Base-by-base conservation (phyloP, 1,139 yeast species). In the Suhomyces coccinellae region DNA sequence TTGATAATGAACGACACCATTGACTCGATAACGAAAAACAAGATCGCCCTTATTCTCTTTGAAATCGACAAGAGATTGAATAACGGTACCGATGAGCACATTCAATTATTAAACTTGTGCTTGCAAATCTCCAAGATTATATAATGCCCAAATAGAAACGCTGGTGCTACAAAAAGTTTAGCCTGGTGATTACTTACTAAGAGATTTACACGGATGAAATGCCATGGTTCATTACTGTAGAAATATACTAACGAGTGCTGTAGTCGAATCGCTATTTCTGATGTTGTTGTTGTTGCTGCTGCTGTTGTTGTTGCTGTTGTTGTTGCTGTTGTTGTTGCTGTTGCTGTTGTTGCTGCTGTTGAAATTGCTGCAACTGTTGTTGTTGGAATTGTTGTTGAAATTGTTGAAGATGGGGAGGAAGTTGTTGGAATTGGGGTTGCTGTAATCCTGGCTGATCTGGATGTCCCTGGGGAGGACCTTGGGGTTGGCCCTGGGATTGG, bases 31-130 rank as follows among this genome's bases (percentile, higher is more conserved):
- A 80, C 80, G 47, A 93, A 93, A 61, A 87, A 82, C 57, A 58
- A 68, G 37, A 79, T 89, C 12, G 77, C 96, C 0, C 67, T 73
- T 61, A 65, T 80, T 3, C 66, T 95, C 33, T 88, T 91, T 52
- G 85, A 84, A 38, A 77, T 90, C 0, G 99, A 95, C 62, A 76
- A 80, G 44, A 75, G 83, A 47, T 70, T 95, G 49, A 79, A 83
- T 44, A 89, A 83, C 58, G 99, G 99, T 13, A 82, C 97, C 4
- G 96, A 90, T 59, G 99, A 95, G 61, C 91, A 87, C 50, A 69
- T 95, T 31, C 97, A 89, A 57, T 62, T 95, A 30, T 73, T 93
- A 53, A 87, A 88, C 56, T 72, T 90, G 53, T 67, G 84, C 45
- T 65, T 85, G 43, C 79, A 83, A 54, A 69, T 88, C 3, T 71